Conservation (phyloP, 1,139 yeast species). For the Nematodospora anomalae region DNA sequence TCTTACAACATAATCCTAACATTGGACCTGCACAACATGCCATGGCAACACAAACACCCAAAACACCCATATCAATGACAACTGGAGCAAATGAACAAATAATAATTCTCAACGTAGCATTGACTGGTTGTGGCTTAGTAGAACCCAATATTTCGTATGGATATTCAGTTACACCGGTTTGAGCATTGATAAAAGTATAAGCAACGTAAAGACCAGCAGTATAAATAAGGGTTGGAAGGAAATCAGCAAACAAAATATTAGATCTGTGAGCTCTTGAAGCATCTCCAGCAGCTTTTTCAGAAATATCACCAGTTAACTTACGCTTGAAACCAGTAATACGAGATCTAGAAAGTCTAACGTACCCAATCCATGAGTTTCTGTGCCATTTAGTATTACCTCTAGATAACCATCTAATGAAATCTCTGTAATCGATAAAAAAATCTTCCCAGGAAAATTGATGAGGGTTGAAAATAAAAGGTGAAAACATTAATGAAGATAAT, state of each 20-base stretch:
- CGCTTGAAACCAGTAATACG: constrained; percentile 98
- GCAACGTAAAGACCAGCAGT: constrained; percentile 93
- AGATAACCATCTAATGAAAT: constrained; percentile 95
- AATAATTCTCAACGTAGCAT: constrained; percentile 80
- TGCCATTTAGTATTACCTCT: constrained; percentile 99
- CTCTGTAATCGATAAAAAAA: constrained; percentile 98
- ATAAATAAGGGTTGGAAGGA: constrained; percentile 78
- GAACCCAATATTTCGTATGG: constrained; percentile 27
- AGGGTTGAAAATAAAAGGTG: constrained; percentile 96
- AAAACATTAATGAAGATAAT: constrained; percentile 80
- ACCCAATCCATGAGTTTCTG: constrained; percentile 99
- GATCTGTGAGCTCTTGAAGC: constrained; percentile 91
- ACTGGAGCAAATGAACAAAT: constrained; percentile 93
- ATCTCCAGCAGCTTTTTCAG: constrained; percentile 95
- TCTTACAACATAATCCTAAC: constrained; percentile 93
- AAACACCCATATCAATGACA: constrained; percentile 82
- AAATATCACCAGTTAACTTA: constrained; percentile 79
- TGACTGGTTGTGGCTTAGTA: constrained; percentile 51
- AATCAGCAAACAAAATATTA: constrained; percentile 82
- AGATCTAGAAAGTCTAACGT: constrained; percentile 91
- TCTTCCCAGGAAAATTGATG: constrained; percentile 99
- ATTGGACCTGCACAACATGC: constrained; percentile 98
- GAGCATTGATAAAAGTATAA: constrained; percentile 91
- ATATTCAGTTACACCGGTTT: constrained; percentile 79
- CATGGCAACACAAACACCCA: constrained; percentile 69